Evolutionary conservation across 1,139 yeast genomes (phyloP), one percentile per base, ranked within the genome.

Genomic region (Yamadazyma siamensis): DNA sequence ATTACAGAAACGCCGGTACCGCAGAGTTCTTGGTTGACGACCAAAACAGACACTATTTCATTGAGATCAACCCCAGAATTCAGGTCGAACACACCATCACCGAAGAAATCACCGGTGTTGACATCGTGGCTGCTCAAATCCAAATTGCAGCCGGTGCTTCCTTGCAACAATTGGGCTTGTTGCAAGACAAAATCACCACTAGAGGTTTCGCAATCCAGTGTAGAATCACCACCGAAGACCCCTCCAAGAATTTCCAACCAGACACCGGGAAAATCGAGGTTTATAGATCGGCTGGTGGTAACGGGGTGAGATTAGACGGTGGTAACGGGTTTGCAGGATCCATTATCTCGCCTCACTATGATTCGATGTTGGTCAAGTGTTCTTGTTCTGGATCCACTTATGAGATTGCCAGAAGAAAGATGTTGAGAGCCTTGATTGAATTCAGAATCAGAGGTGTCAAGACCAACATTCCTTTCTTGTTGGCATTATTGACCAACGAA

Each of bases 311-410:
- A 66, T 74, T 91, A 47, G 99, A 91, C 57, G 99, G 98, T 69
- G 98, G 98, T 65, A 91, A 91, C 56, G 97, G 97, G 6, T 91
- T 88, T 62, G 95, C 96, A n/a, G 99, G 99, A 44, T 87, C 97
- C 19, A 80, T 94, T 45, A 91, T 91, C 46, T 82, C 96, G 21
- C 98, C 99, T 28, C 96, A 88, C 64, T 91, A 91, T 63, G 99
- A 91, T 64, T 89, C 97, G 28, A 86, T 91, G 96, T 75, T 91
- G 74, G 98, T 91, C 43, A 91, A 91, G 64, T 94, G 98, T 61
- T 78, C 96, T 22, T 88, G 97, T 58, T 79, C 95, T 17, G 98
- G 98, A 38, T 84, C 96, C 21, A 89, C 96, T 33, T 94, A 80
- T 59, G 99, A 94, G 65, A 89, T 94, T 52, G 86, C 96, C 28